Evolutionary conservation across 345 rosid species (phyloP), one percentile per base, ranked within the genome.

Genomic region (Populus euphratica): DNA sequence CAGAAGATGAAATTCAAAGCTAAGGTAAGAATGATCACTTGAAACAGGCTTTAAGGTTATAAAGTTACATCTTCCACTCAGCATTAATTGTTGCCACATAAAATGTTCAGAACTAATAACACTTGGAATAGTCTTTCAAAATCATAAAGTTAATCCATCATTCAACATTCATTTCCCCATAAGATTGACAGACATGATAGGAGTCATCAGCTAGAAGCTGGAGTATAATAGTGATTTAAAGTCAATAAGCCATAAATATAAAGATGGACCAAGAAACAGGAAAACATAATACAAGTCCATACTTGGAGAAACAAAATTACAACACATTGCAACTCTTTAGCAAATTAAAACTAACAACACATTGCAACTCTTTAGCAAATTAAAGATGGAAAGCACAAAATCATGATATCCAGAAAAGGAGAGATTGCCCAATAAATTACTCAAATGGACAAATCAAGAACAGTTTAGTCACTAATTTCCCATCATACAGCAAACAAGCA

Each of bases 1-100:
- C 88, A 91, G 69, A 81, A 65, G 77, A 74, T 29, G 44, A 82
- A 75, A 74, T 35, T 68, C 75, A 71, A 54, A 5, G 16, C 18
- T 16, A 79, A 12, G 47, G 41, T 73, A 29, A 76, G 65, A 69
- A 13, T 41, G n/a, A 69, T 41, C 11, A 41, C 47, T 23, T 35
- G 74, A 50, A 62, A 70, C 5, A 72, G 25, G 39, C 27, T 43
- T 73, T 13, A 47, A 47, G 50, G 50, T 47, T 14, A 47, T 13
- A 47, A 47, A 47, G 50, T 47, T 47, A 14, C 50, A 47, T 47
- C 18, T 47, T 47, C 50, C 17, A 13, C 4, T 47, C 16, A 14
- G 11, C 50, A 47, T 14, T 47, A 47, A 47, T 47, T 47, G 50
- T 47, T 47, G 50, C 18, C 50, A 47, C 50, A 47, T 47, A 47